Base-by-base conservation (phyloP, 179 eudicot species). In the Spinacia oleracea region DNA sequence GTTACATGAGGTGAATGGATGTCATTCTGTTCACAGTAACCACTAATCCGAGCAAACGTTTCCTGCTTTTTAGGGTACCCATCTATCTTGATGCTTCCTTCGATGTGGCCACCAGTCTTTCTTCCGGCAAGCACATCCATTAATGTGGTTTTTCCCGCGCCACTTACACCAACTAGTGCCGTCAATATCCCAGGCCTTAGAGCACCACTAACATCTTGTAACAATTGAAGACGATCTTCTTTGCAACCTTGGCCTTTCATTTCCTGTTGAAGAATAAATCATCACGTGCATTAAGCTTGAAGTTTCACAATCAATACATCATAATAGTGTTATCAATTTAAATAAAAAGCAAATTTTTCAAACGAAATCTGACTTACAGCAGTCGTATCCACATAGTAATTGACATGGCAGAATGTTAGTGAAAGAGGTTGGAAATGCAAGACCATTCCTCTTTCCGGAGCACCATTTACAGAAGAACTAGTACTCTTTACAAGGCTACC, bases 71-170 rank as follows among this genome's bases (percentile, higher is more conserved):
- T 93, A 4, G 94, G 92, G 80, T 86, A 90, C 43, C 97, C 97
- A 7, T 93, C 91, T 42, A 93, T 79, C 74, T 68, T 89, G 60
- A 91, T 86, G 77, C 70, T 89, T 70, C 97, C 97, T 82, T 93
- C 90, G 25, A 90, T 87, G 42, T 85, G 86, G 14, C 97, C 97
- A 6, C 90, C 89, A 4, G 97, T 93, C 83, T 93, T 93, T 63
- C 97, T 82, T 82, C 97, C 97, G 9, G 94, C 92, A 68, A 93
- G 81, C 0, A 93, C 97, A 82, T 93, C 97, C 94, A 93, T 89
- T 79, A 93, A 70, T 25, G 97, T 93, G 43, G 97, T 91, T 82
- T 93, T 93, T 43, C 97, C 97, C 63, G 97, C 97, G 34, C 97
- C 97, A 84, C 90, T 93, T 3, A 93, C 94, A 43, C 97, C 97